Evolutionary conservation across 805 yeast species (phyloP).

Genomic region (Pichia phayaonensis): DNA sequence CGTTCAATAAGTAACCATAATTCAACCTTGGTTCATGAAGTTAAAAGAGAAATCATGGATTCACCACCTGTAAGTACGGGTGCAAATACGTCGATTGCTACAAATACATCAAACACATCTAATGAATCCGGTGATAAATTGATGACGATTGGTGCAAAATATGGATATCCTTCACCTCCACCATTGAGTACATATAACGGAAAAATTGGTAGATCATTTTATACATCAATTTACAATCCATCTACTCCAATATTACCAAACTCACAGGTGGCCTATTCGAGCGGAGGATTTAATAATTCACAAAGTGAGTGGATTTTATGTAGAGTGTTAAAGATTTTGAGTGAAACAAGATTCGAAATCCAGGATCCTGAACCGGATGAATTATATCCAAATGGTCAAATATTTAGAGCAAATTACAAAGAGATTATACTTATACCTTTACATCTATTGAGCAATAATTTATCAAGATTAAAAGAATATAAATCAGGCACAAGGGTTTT

Average conservation of each 20-base stretch:
- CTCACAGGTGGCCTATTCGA: slow-evolving; percentile 76
- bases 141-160: slow-evolving; percentile 5
- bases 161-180: slow-evolving; percentile 13
- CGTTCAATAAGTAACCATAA: not conserved
- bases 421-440: slow-evolving; percentile 68
- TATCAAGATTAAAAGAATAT: slow-evolving; percentile 38
- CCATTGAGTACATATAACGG: slow-evolving; percentile 10
- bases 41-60: not conserved
- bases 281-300: slow-evolving; percentile 45
- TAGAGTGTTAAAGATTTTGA: slow-evolving; percentile 61
- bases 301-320: slow-evolving; percentile 96
- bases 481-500: slow-evolving; percentile 76
- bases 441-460: slow-evolving; percentile 6
- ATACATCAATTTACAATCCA: slow-evolving; percentile 16
- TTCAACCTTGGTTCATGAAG: not conserved
- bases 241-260: slow-evolving; percentile 32
- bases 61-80: not conserved
- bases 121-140: not conserved
- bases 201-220: slow-evolving; percentile 15
- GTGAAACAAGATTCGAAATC: slow-evolving; percentile 60
- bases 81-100: not conserved
- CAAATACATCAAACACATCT: not conserved
- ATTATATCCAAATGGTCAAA: slow-evolving; percentile 76
- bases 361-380: slow-evolving; percentile 98
- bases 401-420: slow-evolving; percentile 74